phyloP scores from a whole-genome alignment of 345 rosid species.

The Brassica cretica region DNA sequence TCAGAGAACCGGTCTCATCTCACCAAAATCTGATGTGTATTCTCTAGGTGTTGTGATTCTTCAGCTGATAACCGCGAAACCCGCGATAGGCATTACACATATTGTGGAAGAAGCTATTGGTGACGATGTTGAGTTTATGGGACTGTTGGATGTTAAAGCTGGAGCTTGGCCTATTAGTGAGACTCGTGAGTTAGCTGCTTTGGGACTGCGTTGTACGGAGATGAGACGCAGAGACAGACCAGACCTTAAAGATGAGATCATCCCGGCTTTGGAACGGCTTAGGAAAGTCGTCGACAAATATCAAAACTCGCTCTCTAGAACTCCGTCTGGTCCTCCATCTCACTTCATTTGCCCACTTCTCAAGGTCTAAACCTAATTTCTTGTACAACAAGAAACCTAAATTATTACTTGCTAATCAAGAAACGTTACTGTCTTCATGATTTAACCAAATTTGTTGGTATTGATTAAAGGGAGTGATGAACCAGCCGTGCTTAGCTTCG shows the following conservation, averaged over 20 bases:
- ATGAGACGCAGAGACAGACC: slow-evolving; percentile 44
- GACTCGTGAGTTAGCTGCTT: slow-evolving; percentile 1
- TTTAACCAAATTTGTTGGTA: not conserved
- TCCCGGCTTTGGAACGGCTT: slow-evolving; percentile 72
- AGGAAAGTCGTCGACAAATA: slow-evolving; percentile 49
- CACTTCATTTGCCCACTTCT: slow-evolving; percentile 82
- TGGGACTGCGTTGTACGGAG: not conserved
- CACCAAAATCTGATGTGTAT: slow-evolving; percentile 52
- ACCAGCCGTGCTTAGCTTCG: slow-evolving; percentile 82
- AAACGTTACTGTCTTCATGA: not conserved
- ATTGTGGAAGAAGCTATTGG: slow-evolving; percentile 65
- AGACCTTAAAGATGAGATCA: slow-evolving; percentile 50
- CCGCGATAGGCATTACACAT: slow-evolving; percentile 67
- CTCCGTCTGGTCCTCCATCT: slow-evolving; percentile 47
- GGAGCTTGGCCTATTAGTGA: not conserved
- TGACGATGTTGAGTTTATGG: slow-evolving; percentile 27
- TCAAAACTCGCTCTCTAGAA: slow-evolving; percentile 31
- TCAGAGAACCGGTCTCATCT: slow-evolving; percentile 72
- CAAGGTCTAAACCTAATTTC: slow-evolving; percentile 45
- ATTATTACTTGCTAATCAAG: not conserved
- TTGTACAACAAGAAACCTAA: not conserved
- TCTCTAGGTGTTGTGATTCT: slow-evolving; percentile 65
- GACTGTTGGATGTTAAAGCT: not conserved
- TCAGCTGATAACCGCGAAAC: slow-evolving; percentile 77
- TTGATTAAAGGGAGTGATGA: slow-evolving; percentile 64